A percentile compares a stretch with the other conserved stretches of the same genome.
Conservation (phyloP, 768 basidiomycete species). For the Hygrophoropsis aurantiaca region DNA sequence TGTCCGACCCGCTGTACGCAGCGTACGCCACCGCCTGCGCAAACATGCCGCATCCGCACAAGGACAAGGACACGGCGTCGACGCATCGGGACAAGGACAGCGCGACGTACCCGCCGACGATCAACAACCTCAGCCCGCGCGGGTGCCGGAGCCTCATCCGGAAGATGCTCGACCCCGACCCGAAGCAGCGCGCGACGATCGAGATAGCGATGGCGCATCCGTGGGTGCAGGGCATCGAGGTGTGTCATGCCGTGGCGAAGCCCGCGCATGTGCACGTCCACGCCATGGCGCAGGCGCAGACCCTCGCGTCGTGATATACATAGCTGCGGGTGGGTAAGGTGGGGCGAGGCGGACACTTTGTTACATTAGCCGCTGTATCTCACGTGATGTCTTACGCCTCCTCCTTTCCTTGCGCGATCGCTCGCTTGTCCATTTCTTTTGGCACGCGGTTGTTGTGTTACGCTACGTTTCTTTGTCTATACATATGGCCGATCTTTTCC, state of each 20-base stretch:
- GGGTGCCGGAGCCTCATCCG: slow-evolving; percentile 81
- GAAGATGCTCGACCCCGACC: slow-evolving; percentile 95
- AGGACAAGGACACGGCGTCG: slow-evolving; percentile 14
- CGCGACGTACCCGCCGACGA: slow-evolving; percentile 54
- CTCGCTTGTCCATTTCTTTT: too few species aligned
- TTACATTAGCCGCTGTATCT: neutral
- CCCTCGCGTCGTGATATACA: slow-evolving; percentile 12
- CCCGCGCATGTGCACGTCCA: slow-evolving; percentile 74
- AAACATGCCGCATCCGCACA: slow-evolving; percentile 11
- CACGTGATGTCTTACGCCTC: too few species aligned
- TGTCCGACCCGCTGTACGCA: slow-evolving; percentile 75
- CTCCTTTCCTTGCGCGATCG: too few species aligned
- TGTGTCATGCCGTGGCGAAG: slow-evolving; percentile 66
- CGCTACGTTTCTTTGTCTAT: neutral
- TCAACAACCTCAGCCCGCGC: slow-evolving; percentile 86
- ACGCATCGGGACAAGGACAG: slow-evolving; percentile 16
- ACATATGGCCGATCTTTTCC: neutral
- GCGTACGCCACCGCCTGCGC: slow-evolving; percentile 58
- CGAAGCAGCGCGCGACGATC: slow-evolving; percentile 69
- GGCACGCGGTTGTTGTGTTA: neutral
- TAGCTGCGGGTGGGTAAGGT: neutral
- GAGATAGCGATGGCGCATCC: slow-evolving; percentile 78
- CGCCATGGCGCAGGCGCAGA: slow-evolving; percentile 60
- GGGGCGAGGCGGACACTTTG: slow-evolving; percentile 5
- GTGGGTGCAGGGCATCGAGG: slow-evolving; percentile 82